Conservation (phyloP, 139 green algal genomes). For the Picochlorum sp. region DNA sequence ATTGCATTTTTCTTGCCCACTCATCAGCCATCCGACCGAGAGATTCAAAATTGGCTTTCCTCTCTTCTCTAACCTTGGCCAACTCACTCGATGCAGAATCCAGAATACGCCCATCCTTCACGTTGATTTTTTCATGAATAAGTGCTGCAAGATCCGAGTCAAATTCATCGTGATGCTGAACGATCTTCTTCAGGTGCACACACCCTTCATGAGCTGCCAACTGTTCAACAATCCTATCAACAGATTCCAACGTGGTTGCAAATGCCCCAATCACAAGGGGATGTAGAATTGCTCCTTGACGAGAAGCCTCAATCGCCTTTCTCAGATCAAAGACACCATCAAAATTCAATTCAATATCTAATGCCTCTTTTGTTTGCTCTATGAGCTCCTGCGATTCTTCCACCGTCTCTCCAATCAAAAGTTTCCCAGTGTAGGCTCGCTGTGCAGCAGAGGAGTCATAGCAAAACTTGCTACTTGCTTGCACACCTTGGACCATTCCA, state of each 20-base stretch:
- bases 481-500: conserved; percentile 65
- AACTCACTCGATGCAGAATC: conserved; percentile 43
- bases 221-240: background rate
- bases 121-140: background rate
- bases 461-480: conserved; percentile 66
- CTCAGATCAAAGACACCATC: conserved; percentile 45
- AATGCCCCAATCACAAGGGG: conserved; percentile 59
- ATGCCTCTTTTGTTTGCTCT: conserved; percentile 62
- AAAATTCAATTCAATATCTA: conserved; percentile 13
- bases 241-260: conserved; percentile 38
- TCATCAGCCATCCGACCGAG: conserved; percentile 38
- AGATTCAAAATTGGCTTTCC: conserved; percentile 32
- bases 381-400: conserved; percentile 56
- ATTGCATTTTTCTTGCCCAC: conserved; percentile 35
- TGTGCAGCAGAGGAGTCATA: conserved; percentile 52
- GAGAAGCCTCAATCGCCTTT: conserved; percentile 38
- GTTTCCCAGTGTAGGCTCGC: conserved; percentile 1
- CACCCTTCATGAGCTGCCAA: background rate
- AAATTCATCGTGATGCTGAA: background rate
- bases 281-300: conserved; percentile 32
- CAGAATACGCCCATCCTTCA: conserved; percentile 19
- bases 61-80: conserved; percentile 22
- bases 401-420: conserved; percentile 39
- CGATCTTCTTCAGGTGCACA: background rate
- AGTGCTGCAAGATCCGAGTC: background rate